A percentile compares a stretch with the other conserved stretches of the same genome.
phyloP scores from a whole-genome alignment of 2,329 filamentous ascomycete species.

The Sporothrix euskadiensis region DNA sequence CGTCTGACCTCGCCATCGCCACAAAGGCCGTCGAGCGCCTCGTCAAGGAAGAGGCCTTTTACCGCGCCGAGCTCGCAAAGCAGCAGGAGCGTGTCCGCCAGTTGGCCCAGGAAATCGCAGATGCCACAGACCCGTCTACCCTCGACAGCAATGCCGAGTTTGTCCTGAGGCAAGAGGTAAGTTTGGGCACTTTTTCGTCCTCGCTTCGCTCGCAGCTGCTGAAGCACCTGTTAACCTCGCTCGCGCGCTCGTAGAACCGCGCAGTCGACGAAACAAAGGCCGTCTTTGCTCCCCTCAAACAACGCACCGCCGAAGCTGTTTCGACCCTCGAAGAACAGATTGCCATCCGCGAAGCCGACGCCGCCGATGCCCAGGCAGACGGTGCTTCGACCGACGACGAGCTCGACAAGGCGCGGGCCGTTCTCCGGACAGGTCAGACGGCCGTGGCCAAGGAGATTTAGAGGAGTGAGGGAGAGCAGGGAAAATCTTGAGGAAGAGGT shows the following conservation, averaged over 20 bases:
- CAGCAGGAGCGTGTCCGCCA: conserved; percentile 72
- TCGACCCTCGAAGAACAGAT: conserved; percentile 74
- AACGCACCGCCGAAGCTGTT: conserved; percentile 71
- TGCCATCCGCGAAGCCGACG: conserved; percentile 58
- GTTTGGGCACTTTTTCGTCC: conserved; percentile 33
- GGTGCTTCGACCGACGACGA: conserved; percentile 47
- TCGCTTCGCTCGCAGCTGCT: not conserved
- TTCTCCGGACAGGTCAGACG: conserved; percentile 52
- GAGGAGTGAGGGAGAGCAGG: not conserved
- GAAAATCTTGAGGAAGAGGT: not conserved
- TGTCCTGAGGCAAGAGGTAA: conserved; percentile 82
- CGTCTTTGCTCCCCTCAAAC: conserved; percentile 70
- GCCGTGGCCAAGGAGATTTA: conserved; percentile 37
- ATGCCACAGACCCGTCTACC: conserved; percentile 45
- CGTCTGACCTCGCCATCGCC: conserved; percentile 73
- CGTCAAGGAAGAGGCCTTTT: conserved; percentile 87
- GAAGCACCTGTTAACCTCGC: not conserved
- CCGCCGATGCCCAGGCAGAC: conserved; percentile 9
- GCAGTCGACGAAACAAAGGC: conserved; percentile 86
- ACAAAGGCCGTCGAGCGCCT: conserved; percentile 79
- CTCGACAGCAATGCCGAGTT: conserved; percentile 76
- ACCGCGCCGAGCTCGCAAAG: conserved; percentile 78
- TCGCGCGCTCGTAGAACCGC: conserved; percentile 57
- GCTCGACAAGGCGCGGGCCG: conserved; percentile 57
- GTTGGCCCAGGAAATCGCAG: conserved; percentile 61